Conservation (phyloP, 192 early-diverging fungal species). For the Pecoramyces ruminantium region DNA sequence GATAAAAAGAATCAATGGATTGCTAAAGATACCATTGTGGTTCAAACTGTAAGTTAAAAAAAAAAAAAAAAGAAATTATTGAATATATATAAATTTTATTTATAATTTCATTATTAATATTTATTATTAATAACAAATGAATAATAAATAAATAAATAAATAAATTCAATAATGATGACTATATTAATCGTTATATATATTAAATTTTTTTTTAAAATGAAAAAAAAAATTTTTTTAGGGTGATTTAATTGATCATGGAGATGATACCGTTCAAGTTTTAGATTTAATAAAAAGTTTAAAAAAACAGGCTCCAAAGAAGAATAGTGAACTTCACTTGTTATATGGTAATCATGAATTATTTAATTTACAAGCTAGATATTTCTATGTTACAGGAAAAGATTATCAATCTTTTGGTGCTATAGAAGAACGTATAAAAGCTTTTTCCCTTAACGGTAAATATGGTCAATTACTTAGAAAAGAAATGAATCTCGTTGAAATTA, state of each 20-base stretch:
- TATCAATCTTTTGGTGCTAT: background rate
- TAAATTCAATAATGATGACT: too few relatives aligned
- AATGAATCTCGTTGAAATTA: background rate
- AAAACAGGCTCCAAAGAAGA: background rate
- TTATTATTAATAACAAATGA: too few relatives aligned
- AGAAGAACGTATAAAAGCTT: background rate
- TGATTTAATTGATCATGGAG: background rate
- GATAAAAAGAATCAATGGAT: background rate
- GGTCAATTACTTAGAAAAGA: background rate
- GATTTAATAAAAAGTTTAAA: background rate
- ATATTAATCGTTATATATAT: too few relatives aligned
- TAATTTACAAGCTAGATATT: background rate
- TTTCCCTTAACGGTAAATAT: background rate
- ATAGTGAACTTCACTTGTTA: background rate
- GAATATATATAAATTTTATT: too few relatives aligned
- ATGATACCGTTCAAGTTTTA: background rate
- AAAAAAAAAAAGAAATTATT: too few relatives aligned
- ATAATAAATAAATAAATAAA: too few relatives aligned
- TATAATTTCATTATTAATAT: too few relatives aligned
- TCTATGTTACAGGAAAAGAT: background rate
- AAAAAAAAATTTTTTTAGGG: background rate
- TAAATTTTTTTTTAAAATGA: background rate
- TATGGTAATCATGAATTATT: background rate
- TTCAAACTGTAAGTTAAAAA: background rate
- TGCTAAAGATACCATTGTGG: background rate